Evolutionary conservation across 2,329 filamentous ascomycete genomes (phyloP).

Genomic region (Colletotrichum graminicola): DNA sequence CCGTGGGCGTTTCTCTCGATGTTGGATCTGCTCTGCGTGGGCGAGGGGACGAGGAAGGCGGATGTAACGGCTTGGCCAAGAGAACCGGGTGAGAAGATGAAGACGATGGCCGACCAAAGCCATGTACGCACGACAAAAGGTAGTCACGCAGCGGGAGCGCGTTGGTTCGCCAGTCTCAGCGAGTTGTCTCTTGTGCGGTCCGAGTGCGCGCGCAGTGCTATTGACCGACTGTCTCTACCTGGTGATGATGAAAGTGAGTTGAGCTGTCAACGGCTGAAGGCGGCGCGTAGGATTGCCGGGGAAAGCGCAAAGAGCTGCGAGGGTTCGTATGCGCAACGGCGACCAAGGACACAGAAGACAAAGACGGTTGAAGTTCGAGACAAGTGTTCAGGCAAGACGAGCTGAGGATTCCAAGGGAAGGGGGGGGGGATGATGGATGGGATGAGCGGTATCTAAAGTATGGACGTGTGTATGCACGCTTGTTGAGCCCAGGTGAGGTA

Average conservation of each 20-base stretch:
- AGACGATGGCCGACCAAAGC: conserved; percentile 4
- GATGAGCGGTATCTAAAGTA: conserved; percentile 42
- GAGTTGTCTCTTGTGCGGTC: background rate
- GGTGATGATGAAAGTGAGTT: conserved; percentile 27
- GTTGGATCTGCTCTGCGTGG: conserved; percentile 8
- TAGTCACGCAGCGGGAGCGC: background rate
- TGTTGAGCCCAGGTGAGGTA: conserved; percentile 32
- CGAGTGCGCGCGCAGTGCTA: conserved; percentile 1
- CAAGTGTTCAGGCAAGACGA: conserved; percentile 10
- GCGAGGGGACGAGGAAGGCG: background rate
- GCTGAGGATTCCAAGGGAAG: conserved; percentile 6
- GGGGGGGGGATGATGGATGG: conserved; percentile 32
- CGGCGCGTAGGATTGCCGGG: conserved; percentile 2
- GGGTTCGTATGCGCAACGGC: conserved; percentile 10
- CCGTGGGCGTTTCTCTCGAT: conserved; percentile 20
- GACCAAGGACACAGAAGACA: background rate
- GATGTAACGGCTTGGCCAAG: conserved; percentile 21
- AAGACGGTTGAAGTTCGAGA: conserved; percentile 12
- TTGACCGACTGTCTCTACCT: conserved; percentile 9
- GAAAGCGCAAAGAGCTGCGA: background rate
- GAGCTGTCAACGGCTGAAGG: conserved; percentile 22
- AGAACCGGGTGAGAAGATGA: conserved; percentile 7
- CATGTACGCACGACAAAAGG: conserved; percentile 23
- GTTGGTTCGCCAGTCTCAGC: conserved; percentile 8
- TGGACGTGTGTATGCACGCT: conserved; percentile 31